Conservation (phyloP, 2,329 filamentous ascomycete species). For the Daldinia eschscholtzii region DNA sequence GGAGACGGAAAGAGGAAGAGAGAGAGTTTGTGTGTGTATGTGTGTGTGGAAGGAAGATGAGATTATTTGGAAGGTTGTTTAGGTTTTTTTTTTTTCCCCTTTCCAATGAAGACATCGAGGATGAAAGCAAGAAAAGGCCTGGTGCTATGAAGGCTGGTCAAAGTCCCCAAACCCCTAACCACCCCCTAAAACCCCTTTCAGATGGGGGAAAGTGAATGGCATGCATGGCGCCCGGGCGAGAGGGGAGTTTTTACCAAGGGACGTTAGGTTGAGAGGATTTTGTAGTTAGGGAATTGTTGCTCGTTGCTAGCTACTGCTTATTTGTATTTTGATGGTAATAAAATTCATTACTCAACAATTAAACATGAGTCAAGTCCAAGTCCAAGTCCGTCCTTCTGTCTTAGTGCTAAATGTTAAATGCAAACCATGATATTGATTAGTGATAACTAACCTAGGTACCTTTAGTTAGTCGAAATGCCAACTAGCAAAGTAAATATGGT, state of each 20-base stretch:
- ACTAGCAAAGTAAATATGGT: background rate
- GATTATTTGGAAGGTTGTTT: conserved; percentile 1
- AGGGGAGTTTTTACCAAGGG: conserved; percentile 21
- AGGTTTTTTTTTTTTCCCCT: background rate
- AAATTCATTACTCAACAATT: conserved; percentile 3
- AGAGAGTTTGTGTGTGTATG: no score
- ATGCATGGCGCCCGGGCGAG: conserved; percentile 21
- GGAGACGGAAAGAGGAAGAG: conserved; percentile 10
- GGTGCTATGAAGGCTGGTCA: conserved; percentile 33
- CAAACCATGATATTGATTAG: background rate
- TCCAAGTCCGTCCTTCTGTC: background rate
- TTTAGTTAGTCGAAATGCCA: background rate
- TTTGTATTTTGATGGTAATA: conserved; percentile 17
- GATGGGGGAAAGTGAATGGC: conserved; percentile 20
- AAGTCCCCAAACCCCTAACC: background rate
- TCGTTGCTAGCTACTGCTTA: conserved; percentile 18
- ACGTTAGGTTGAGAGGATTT: conserved; percentile 17
- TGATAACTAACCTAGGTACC: background rate
- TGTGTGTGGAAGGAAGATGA: background rate
- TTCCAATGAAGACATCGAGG: background rate
- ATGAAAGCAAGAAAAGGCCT: conserved; percentile 22
- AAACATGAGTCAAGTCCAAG: background rate
- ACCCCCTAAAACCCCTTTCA: conserved; percentile 5
- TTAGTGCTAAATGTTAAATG: background rate
- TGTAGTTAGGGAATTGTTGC: conserved; percentile 26